A percentile compares a stretch with the other conserved stretches of the same genome.
These are phyloP conservation scores for Xylariaceae sp. DNA, from an alignment of 2,329 filamentous ascomycete genomes.

Conservation along the genomic window DNA sequence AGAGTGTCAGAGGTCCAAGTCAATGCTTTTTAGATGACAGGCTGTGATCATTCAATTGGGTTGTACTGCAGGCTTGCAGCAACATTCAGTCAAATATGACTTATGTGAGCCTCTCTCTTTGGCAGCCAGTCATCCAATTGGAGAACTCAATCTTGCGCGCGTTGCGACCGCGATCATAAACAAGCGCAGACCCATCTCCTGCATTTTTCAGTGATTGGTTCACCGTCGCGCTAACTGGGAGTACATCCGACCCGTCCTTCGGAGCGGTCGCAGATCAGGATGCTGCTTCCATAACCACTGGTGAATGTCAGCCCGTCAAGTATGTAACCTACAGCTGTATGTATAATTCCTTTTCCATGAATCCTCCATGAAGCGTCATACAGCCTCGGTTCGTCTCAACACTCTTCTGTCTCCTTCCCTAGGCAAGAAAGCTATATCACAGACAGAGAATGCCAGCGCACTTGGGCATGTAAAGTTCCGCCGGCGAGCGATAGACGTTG, in stretches of 20 bases:
- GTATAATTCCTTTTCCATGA: too few species aligned
- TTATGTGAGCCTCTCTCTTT: background rate
- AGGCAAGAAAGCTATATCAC: too few species aligned
- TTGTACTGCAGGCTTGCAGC: too few species aligned
- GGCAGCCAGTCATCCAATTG: background rate
- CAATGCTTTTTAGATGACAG: too few species aligned
- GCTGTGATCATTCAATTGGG: too few species aligned
- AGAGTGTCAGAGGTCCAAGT: too few species aligned
- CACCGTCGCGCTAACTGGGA: conserved; percentile 6
- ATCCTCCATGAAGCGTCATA: too few species aligned
- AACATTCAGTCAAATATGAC: too few species aligned
- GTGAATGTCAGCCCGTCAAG: background rate
- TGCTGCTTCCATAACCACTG: conserved; percentile 4
- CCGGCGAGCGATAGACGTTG: too few species aligned
- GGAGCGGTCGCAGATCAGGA: conserved; percentile 8
- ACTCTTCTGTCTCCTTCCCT: too few species aligned
- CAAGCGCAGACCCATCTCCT: conserved; percentile 1
- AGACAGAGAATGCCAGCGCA: too few species aligned
- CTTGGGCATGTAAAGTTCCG: too few species aligned
- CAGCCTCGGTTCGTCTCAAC: background rate
- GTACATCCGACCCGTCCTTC: background rate
- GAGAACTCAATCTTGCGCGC: background rate
- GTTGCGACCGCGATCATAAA: background rate
- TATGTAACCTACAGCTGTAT: background rate
- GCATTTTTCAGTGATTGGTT: conserved; percentile 7